Conservation (phyloP, 805 yeast species). For the Sugiyamaella lignohabitans region DNA sequence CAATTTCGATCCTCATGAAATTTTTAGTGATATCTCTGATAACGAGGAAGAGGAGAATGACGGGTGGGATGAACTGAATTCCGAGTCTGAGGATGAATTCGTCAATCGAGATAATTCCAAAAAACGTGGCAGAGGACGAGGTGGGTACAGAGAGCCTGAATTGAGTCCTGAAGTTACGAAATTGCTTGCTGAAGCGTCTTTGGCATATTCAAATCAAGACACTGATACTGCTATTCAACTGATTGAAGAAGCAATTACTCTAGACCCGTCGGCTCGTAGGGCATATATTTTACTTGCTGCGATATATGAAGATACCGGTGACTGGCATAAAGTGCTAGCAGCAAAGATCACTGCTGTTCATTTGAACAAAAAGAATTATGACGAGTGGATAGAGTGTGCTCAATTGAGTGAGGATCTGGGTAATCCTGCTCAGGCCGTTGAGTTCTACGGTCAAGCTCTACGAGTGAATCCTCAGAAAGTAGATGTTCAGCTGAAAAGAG, state of each 20-base stretch:
- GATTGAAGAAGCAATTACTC: conserved; percentile 28
- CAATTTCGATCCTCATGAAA: background rate
- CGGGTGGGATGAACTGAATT: too few relatives aligned
- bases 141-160: background rate
- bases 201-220: conserved; percentile 61
- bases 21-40: background rate
- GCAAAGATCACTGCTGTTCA: conserved; percentile 50
- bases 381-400: conserved; percentile 84
- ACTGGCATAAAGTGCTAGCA: conserved; percentile 29
- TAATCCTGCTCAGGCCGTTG: conserved; percentile 45
- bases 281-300: conserved; percentile 29
- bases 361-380: conserved; percentile 67
- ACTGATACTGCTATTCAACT: conserved; percentile 26
- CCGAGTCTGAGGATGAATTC: too few relatives aligned
- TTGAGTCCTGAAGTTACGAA: conserved; percentile 68
- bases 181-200: conserved; percentile 66
- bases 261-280: conserved; percentile 25
- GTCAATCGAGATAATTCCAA: too few relatives aligned
- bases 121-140: background rate
- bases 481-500: conserved; percentile 73
- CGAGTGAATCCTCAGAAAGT: conserved; percentile 80
- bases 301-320: conserved; percentile 46
- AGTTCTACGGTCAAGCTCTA: conserved; percentile 73
- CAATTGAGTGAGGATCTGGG: conserved; percentile 71
- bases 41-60: background rate